phyloP scores from a whole-genome alignment of 352 stramenopile species.

The Lagenidium giganteum region DNA sequence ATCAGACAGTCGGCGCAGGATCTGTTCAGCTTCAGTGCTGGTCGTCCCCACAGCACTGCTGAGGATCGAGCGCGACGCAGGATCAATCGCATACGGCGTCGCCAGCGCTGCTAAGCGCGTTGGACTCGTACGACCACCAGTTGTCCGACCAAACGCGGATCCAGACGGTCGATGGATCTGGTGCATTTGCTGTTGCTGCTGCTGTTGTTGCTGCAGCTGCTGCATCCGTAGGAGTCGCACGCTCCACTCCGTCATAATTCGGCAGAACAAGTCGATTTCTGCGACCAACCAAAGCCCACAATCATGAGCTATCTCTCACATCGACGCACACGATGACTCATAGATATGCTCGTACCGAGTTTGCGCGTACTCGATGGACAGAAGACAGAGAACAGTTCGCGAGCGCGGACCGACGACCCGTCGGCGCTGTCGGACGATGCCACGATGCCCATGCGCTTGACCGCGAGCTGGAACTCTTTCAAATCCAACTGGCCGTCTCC shows the following conservation, averaged over 20 bases:
- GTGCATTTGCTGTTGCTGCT: conserved; percentile 18
- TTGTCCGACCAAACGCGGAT: too few species aligned
- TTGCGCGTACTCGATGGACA: conserved; percentile 62
- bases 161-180: too few species aligned
- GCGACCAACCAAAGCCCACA: neutral
- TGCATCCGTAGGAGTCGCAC: conserved; percentile 45
- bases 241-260: conserved; percentile 79
- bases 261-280: conserved; percentile 79
- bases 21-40: conserved; percentile 32
- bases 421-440: conserved; percentile 1
- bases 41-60: neutral
- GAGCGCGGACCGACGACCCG: conserved; percentile 4
- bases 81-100: conserved; percentile 47
- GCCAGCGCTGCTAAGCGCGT: conserved; percentile 27
- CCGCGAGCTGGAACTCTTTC: conserved; percentile 66
- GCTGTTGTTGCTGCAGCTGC: conserved; percentile 21
- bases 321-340: conserved; percentile 1
- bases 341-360: conserved; percentile 41
- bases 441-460: conserved; percentile 67
- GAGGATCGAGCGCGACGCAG: neutral
- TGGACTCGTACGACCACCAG: too few species aligned
- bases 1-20: conserved; percentile 57
- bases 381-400: conserved; percentile 67
- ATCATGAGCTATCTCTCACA: neutral
- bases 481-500: conserved; percentile 68